Percentiles rank a stretch among this genome's conserved stretches.
These are phyloP conservation scores for Athelia psychrophila DNA, from an alignment of 1,284 basidiomycete species.

Conservation along the genomic window DNA sequence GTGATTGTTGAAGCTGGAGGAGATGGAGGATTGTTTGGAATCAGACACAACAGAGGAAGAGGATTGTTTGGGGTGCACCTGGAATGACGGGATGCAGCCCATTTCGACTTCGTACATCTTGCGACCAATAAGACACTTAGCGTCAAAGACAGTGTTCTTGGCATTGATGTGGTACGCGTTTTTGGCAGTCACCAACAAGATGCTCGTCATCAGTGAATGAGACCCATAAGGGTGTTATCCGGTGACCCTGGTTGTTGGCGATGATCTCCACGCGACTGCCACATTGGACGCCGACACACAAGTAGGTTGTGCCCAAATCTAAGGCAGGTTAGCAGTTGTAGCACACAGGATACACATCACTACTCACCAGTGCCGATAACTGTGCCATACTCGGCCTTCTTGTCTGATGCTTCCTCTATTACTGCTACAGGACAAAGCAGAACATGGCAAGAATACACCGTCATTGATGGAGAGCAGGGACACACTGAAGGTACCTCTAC, in stretches of 20 bases:
- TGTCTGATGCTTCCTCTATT: slow-evolving; percentile 38
- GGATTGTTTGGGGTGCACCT: no score
- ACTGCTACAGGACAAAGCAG: slow-evolving; percentile 54
- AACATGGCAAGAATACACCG: slow-evolving; percentile 65
- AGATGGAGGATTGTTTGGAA: no score
- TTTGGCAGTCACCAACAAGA: slow-evolving; percentile 83
- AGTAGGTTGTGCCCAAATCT: slow-evolving; percentile 85
- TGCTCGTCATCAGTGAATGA: slow-evolving; percentile 90
- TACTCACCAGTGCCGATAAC: slow-evolving; percentile 92
- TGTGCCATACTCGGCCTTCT: slow-evolving; percentile 74
- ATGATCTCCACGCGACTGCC: slow-evolving; percentile 95
- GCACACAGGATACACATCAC: neutral
- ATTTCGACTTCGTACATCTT: slow-evolving; percentile 79
- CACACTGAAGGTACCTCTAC: no score
- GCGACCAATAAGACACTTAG: slow-evolving; percentile 95
- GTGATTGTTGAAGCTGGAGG: no score
- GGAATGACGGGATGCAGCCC: no score
- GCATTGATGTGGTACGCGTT: slow-evolving; percentile 85
- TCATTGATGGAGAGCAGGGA: no score
- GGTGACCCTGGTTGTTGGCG: slow-evolving; percentile 96
- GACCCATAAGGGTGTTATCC: slow-evolving; percentile 96
- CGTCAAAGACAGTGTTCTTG: slow-evolving; percentile 94
- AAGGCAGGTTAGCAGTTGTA: slow-evolving; percentile 16
- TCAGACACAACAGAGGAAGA: no score
- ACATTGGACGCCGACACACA: slow-evolving; percentile 88